Conservation (phyloP, 228 moss, liverwort and hornwort genomes). For the Sphagnum fallax region DNA sequence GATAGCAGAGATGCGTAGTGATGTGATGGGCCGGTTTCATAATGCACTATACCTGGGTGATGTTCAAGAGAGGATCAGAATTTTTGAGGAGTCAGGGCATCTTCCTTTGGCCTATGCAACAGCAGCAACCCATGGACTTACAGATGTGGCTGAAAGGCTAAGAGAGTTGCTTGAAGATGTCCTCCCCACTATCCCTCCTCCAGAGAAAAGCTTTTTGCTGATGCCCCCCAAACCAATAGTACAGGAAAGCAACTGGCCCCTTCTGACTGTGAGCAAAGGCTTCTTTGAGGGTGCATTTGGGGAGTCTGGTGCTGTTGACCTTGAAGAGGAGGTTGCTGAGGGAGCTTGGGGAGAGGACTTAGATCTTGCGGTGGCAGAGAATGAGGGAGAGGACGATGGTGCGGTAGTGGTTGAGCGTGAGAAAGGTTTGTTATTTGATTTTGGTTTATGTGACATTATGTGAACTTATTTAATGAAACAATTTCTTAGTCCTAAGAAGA, state of each 20-base stretch:
- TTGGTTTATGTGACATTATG: too few species aligned
- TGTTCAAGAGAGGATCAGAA: slow-evolving; percentile 75
- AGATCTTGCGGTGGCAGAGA: slow-evolving; percentile 61
- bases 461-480: too few species aligned
- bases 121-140: slow-evolving; percentile 72
- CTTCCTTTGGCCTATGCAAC: slow-evolving; percentile 81
- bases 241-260: slow-evolving; percentile 90
- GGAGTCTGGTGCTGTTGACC: slow-evolving; percentile 41
- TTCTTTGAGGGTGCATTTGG: slow-evolving; percentile 90
- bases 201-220: slow-evolving; percentile 46
- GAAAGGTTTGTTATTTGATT: slow-evolving; percentile 21
- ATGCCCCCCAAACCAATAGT: slow-evolving; percentile 80
- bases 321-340: slow-evolving; percentile 65
- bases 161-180: slow-evolving; percentile 54
- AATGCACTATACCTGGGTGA: slow-evolving; percentile 93
- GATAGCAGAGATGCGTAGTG: slow-evolving; percentile 93
- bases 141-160: slow-evolving; percentile 58
- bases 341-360: slow-evolving; percentile 91
- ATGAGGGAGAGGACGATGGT: slow-evolving; percentile 48
- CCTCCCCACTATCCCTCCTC: slow-evolving; percentile 53
- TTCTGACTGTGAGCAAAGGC: slow-evolving; percentile 84
- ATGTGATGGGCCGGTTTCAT: slow-evolving; percentile 94
- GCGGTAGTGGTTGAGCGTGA: slow-evolving; percentile 48
- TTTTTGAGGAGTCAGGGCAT: slow-evolving; percentile 87
- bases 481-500: too few species aligned